Evolutionary conservation across 1,284 basidiomycete genomes (phyloP).

Genomic region (Porodaedalea pini): DNA sequence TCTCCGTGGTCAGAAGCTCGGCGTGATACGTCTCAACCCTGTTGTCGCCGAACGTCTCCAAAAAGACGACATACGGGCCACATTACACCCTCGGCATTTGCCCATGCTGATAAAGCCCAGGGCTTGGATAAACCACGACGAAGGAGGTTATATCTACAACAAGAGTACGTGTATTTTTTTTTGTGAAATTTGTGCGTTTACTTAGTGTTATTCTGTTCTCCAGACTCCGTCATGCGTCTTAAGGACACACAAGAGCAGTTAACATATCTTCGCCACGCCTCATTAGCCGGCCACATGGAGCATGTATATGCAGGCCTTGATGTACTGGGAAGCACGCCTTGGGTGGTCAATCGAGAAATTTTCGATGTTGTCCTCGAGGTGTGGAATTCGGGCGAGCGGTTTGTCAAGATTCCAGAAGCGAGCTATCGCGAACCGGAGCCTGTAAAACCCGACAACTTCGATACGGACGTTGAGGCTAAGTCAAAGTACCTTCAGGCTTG

Average conservation of each 20-base stretch:
- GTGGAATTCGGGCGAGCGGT: slow-evolving; percentile 81
- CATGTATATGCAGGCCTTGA: slow-evolving; percentile 88
- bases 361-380: slow-evolving; percentile 71
- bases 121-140: slow-evolving; percentile 78
- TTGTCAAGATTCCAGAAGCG: slow-evolving; percentile 77
- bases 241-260: slow-evolving; percentile 90
- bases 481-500: slow-evolving; percentile 58
- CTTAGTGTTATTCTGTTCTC: slow-evolving; percentile 1
- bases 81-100: slow-evolving; percentile 88
- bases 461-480: slow-evolving; percentile 66
- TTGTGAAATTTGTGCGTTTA: neutral
- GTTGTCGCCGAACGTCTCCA: slow-evolving; percentile 77
- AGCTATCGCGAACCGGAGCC: slow-evolving; percentile 62
- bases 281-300: slow-evolving; percentile 74
- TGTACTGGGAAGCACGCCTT: slow-evolving; percentile 87
- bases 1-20: slow-evolving; percentile 86
- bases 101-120: slow-evolving; percentile 94
- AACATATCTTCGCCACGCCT: slow-evolving; percentile 77
- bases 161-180: slow-evolving; percentile 46
- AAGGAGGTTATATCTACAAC: slow-evolving; percentile 85
- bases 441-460: slow-evolving; percentile 54
- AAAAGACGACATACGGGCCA: slow-evolving; percentile 71
- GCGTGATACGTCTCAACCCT: slow-evolving; percentile 87
- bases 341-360: slow-evolving; percentile 81
- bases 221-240: slow-evolving; percentile 84